Percentiles rank a stretch among this genome's conserved stretches.
phyloP scores from a whole-genome alignment of 2,329 filamentous ascomycete genomes.

The Colletotrichum filicis region DNA sequence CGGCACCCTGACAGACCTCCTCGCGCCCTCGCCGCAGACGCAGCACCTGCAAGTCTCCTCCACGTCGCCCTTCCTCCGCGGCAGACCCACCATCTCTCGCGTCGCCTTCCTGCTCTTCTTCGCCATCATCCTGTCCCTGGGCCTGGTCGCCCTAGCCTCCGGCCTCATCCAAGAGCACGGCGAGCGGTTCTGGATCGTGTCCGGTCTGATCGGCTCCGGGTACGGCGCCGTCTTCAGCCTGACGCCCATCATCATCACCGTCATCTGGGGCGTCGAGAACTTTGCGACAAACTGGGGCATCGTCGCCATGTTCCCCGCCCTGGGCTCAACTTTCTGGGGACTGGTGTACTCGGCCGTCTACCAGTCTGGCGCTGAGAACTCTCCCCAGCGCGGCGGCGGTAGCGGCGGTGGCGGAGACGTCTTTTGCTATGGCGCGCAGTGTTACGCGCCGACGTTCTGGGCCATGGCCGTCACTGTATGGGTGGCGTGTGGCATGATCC shows the following conservation, averaged over 20 bases:
- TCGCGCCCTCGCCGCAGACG: constrained; percentile 76
- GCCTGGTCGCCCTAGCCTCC: constrained; percentile 81
- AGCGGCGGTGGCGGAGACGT: constrained; percentile 55
- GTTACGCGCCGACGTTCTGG: constrained; percentile 88
- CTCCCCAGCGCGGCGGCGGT: constrained; percentile 46
- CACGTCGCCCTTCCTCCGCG: constrained; percentile 33
- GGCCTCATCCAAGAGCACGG: constrained; percentile 79
- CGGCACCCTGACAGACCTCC: constrained; percentile 86
- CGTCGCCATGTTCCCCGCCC: constrained; percentile 88
- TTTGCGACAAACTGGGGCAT: constrained; percentile 99
- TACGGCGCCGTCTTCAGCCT: constrained; percentile 94
- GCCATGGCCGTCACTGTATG: constrained; percentile 84
- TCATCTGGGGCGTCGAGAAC: constrained; percentile 98
- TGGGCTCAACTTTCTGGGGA: constrained; percentile 91
- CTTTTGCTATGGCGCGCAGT: constrained; percentile 84
- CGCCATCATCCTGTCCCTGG: constrained; percentile 77
- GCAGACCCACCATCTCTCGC: constrained; percentile 75
- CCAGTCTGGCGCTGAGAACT: constrained; percentile 69
- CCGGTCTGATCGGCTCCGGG: constrained; percentile 85
- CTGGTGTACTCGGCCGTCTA: constrained; percentile 88
- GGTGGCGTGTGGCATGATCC: constrained; percentile 77
- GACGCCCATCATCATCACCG: constrained; percentile 91
- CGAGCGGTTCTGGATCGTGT: constrained; percentile 87
- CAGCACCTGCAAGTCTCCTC: constrained; percentile 63
- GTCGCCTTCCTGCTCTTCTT: constrained; percentile 83